Evolutionary conservation across 805 yeast genomes (phyloP).

Genomic region (Crinitomyces ghanaensis): DNA sequence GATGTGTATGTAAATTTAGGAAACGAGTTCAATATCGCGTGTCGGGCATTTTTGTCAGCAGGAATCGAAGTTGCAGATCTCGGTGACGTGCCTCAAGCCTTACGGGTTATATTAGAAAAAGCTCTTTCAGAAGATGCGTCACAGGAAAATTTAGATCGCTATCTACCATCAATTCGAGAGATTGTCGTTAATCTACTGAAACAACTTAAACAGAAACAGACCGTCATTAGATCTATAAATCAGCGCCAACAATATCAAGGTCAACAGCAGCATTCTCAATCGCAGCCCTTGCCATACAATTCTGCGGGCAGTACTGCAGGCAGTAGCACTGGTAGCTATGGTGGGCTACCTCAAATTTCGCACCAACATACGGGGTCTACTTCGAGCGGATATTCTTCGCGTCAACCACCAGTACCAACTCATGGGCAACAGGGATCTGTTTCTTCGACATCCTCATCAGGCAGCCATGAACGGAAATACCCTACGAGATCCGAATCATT

Average conservation of each 20-base stretch:
- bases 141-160: conserved; percentile 67
- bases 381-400: neutral
- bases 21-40: conserved; percentile 80
- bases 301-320: too few species aligned
- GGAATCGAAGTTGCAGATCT: conserved; percentile 74
- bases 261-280: too few species aligned
- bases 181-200: conserved; percentile 73
- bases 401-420: neutral
- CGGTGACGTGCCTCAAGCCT: conserved; percentile 79
- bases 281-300: too few species aligned
- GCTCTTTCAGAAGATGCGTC: conserved; percentile 80
- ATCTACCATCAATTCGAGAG: conserved; percentile 73
- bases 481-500: conserved; percentile 11
- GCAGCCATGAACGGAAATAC: too few species aligned
- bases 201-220: conserved; percentile 71
- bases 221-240: conserved; percentile 42
- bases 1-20: conserved; percentile 87
- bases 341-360: neutral
- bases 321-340: too few species aligned
- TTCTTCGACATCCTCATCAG: conserved; percentile 3
- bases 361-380: neutral
- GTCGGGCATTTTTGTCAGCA: conserved; percentile 63
- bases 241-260: too few species aligned
- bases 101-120: conserved; percentile 70
- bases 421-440: too few species aligned